These are phyloP conservation scores for Calonectria hongkongensis DNA, from an alignment of 2,329 filamentous ascomycete genomes.

Conservation along the genomic window DNA sequence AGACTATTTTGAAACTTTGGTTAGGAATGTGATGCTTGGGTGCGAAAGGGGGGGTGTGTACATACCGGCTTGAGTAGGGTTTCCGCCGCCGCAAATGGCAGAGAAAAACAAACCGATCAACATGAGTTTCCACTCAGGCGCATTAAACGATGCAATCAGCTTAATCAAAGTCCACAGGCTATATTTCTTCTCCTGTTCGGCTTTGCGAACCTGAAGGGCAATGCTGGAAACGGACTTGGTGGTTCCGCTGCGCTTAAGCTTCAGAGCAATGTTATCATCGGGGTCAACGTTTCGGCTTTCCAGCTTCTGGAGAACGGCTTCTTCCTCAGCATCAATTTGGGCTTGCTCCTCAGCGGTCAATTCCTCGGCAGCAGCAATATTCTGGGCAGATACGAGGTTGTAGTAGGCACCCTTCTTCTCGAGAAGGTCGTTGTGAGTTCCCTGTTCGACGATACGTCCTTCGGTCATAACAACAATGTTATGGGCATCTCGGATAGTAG, in stretches of 20 bases:
- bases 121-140: constrained; percentile 82
- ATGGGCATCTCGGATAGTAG: constrained; percentile 94
- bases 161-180: constrained; percentile 85
- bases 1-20: constrained; percentile 75
- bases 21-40: not conserved
- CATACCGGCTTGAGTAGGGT: constrained; percentile 73
- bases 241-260: constrained; percentile 73
- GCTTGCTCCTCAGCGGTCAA: constrained; percentile 71
- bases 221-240: constrained; percentile 81
- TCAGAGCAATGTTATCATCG: constrained; percentile 76
- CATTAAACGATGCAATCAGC: constrained; percentile 88
- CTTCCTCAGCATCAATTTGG: constrained; percentile 69
- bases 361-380: constrained; percentile 80
- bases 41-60: not conserved
- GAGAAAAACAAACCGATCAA: constrained; percentile 82
- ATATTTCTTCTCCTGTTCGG: constrained; percentile 75
- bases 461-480: constrained; percentile 96
- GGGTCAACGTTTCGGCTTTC: constrained; percentile 67
- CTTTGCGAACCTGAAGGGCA: constrained; percentile 74
- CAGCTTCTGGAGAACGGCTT: constrained; percentile 60
- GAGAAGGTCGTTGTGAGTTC: constrained; percentile 88
- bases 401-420: constrained; percentile 83
- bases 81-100: constrained; percentile 86
- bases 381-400: constrained; percentile 91
- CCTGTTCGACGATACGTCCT: constrained; percentile 93